Conservation (phyloP, 192 early-diverging fungal genomes). For the Backusella mclennaniae region DNA sequence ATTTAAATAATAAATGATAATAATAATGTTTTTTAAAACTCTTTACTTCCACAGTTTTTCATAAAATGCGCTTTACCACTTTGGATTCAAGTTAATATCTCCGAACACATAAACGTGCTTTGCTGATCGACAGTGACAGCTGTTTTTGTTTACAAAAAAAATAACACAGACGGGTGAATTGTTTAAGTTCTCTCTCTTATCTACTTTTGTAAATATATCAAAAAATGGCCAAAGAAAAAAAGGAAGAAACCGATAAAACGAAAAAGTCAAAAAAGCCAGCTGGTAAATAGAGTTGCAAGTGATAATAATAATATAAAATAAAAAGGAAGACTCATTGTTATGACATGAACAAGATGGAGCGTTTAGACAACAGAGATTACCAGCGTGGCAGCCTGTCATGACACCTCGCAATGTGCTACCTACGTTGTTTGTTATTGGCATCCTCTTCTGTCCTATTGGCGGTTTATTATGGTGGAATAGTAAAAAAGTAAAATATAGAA, state of each 20-base stretch:
- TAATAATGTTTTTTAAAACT: no score
- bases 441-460: conserved; percentile 94
- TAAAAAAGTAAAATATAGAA: background rate
- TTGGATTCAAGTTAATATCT: background rate
- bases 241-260: background rate
- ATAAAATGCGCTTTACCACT: background rate
- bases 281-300: background rate
- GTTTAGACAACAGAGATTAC: conserved; percentile 96
- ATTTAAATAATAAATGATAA: no score
- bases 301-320: background rate
- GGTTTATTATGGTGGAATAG: conserved; percentile 83
- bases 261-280: background rate
- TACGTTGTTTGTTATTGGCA: conserved; percentile 89
- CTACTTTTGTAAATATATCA: background rate
- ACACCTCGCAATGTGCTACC: conserved; percentile 95
- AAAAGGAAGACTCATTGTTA: background rate
- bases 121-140: conserved; percentile 1
- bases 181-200: background rate
- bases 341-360: conserved; percentile 66
- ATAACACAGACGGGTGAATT: background rate
- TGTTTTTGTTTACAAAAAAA: background rate
- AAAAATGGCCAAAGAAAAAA: background rate
- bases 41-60: no score
- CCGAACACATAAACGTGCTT: background rate
- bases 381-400: conserved; percentile 97